These are phyloP conservation scores for Cyclotella distinguenda DNA, from an alignment of 108 stramenopile genomes.

Conservation along the genomic window DNA sequence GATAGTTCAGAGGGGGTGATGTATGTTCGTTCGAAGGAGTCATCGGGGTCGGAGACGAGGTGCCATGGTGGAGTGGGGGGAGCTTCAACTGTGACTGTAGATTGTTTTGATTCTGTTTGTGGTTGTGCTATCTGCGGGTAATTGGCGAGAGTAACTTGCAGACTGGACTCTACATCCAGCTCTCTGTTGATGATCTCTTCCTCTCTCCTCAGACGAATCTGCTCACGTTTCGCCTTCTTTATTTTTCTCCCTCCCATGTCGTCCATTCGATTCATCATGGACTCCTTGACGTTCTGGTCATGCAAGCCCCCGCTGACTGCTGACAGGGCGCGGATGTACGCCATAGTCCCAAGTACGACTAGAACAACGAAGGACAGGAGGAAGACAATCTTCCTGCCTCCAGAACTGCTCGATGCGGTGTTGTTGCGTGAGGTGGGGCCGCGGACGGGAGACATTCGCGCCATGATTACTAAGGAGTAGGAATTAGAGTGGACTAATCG, in stretches of 20 bases:
- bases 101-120: not conserved
- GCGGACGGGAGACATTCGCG: not conserved
- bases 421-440: not conserved
- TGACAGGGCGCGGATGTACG: constrained; percentile 9
- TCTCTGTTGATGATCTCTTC: not conserved
- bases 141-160: too few species aligned
- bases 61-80: constrained; percentile 45
- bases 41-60: constrained; percentile 38
- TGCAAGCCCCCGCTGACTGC: not conserved
- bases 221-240: not conserved
- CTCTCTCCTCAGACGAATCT: not conserved
- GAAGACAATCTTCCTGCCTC: not conserved
- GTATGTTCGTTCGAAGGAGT: constrained; percentile 49
- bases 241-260: not conserved
- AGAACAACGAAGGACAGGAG: constrained; percentile 4
- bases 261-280: not conserved
- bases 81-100: not conserved
- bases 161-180: not conserved
- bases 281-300: not conserved
- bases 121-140: not conserved
- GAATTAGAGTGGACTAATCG: too few species aligned
- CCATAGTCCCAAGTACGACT: not conserved
- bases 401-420: not conserved
- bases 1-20: constrained; percentile 9
- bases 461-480: too few species aligned